Percentiles rank a stretch among this genome's conserved stretches.
These are phyloP conservation scores for Marchantia polymorpha DNA, from an alignment of 225 moss, liverwort and hornwort species.

Conservation along the genomic window DNA sequence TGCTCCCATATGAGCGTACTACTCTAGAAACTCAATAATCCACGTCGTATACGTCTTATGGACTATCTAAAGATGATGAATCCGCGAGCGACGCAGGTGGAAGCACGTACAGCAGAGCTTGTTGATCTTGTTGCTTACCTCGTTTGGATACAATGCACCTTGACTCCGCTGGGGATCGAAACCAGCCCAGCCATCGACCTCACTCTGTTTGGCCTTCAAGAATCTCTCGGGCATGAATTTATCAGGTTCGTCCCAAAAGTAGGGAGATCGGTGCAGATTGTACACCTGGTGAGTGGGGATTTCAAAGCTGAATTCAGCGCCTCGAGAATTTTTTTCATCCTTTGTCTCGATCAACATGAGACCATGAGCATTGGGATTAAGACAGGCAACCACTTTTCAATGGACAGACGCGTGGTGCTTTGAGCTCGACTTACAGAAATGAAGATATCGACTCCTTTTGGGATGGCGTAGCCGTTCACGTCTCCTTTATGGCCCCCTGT, in stretches of 20 bases:
- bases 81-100: no score
- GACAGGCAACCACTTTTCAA: no score
- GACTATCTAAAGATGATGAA: no score
- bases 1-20: neutral
- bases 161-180: conserved; percentile 80
- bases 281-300: conserved; percentile 45
- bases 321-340: neutral
- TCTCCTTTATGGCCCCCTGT: conserved; percentile 89
- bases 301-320: neutral
- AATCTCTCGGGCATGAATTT: conserved; percentile 90
- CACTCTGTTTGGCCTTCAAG: conserved; percentile 55
- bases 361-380: neutral
- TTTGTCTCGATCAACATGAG: neutral
- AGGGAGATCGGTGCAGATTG: conserved; percentile 89
- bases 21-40: no score
- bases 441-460: conserved; percentile 79
- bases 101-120: neutral
- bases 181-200: conserved; percentile 80
- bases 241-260: conserved; percentile 93
- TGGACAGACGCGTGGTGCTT: neutral
- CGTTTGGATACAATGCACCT: conserved; percentile 88
- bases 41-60: no score
- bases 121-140: conserved; percentile 56
- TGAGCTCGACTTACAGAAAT: conserved; percentile 63
- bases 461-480: conserved; percentile 68